Evolutionary conservation across 371 early-diverging fungal genomes (phyloP).

Genomic region (Mortierella sp.): DNA sequence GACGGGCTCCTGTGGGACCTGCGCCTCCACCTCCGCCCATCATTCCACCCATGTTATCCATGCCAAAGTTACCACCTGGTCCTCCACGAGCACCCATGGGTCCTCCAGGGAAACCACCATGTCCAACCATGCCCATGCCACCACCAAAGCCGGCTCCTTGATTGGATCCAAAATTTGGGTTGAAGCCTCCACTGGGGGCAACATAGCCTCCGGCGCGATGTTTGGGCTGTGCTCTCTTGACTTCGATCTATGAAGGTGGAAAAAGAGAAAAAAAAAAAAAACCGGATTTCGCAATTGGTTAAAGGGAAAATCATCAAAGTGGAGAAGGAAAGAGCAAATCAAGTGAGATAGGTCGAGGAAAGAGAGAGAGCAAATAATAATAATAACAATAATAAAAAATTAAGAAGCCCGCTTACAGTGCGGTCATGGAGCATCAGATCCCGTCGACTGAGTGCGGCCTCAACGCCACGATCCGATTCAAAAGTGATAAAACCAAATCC

Average conservation of each 20-base stretch:
- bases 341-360: too few species aligned
- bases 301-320: constrained; percentile 53
- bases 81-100: constrained; percentile 33
- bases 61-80: constrained; percentile 30
- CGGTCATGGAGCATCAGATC: constrained; percentile 66
- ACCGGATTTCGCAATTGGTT: not conserved
- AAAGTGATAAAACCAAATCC: constrained; percentile 88
- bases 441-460: constrained; percentile 61
- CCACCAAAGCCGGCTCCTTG: constrained; percentile 22
- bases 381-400: not conserved
- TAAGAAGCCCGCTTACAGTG: constrained; percentile 52
- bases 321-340: not conserved
- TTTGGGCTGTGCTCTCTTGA: constrained; percentile 63
- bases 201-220: constrained; percentile 54
- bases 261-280: too few species aligned
- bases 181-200: constrained; percentile 14
- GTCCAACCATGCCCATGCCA: constrained; percentile 22
- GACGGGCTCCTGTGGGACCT: constrained; percentile 42
- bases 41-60: constrained; percentile 24
- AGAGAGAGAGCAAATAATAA: not conserved
- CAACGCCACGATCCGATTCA: constrained; percentile 73
- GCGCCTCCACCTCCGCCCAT: constrained; percentile 45
- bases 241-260: constrained; percentile 51
- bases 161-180: constrained; percentile 16
- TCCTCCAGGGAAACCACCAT: constrained; percentile 22